Base-by-base conservation (phyloP, 345 rosid species). In the Lepidium sativum region DNA sequence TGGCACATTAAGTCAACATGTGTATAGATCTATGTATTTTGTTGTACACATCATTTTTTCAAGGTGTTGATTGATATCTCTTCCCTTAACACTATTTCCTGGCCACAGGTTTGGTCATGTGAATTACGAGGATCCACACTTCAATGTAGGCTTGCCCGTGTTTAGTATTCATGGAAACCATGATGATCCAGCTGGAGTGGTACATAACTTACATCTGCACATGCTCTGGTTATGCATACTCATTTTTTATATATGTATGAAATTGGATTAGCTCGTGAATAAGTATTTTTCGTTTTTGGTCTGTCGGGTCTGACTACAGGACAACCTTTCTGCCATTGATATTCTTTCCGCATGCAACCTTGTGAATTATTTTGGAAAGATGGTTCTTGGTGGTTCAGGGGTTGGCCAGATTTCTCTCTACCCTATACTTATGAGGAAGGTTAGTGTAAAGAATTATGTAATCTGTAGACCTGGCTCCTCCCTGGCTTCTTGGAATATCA, bases 171-270 rank as follows among this genome's bases (percentile, higher is more conserved):
- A 92, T 81, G 99, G 99, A 80, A 90, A 92, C 81, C 99, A 92
- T 78, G 99, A 92, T 77, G 99, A 92, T 76, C 99, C 99, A 63
- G 99, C 99, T 63, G 99, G 99, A 75, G 99, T 92, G 90, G 98
- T 92, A 84, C 75, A 76, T 25, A 53, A 57, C 35, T 65, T 74
- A 15, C 60, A 59, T 45, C 49, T 49, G 15, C 62, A 27, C 31
- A 14, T 69, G 21, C 42, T 67, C 38, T 16, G 50, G 31, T 68
- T 63, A 37, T 49, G 57, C 27, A 42, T 11, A 62, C 57, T 65
- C 51, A 9, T 48, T 53, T 17, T 45, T 20, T 20, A 54, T 57
- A 34, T 14, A 5, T 45, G 8, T 54, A 12, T 45, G 33, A 39
- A 41, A 47, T 33, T 39, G 38, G 35, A 15, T 57, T 58, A 45